Evolutionary conservation across 345 rosid species (phyloP).

Genomic region (Turritis glabra): DNA sequence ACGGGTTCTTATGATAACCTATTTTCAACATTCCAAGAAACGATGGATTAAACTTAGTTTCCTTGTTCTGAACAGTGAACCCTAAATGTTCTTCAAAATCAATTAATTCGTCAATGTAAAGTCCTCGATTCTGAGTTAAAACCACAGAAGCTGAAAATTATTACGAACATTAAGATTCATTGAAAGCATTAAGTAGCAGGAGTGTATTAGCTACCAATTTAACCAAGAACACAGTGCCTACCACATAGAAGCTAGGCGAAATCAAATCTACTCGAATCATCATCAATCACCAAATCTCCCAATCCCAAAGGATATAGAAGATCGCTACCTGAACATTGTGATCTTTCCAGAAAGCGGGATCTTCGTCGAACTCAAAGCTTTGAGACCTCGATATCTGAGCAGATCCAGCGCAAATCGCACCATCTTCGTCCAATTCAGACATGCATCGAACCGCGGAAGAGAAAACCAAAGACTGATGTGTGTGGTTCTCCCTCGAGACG

Average conservation of each 20-base stretch:
- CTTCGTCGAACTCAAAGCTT: slow-evolving; percentile 77
- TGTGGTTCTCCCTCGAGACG: slow-evolving; percentile 41
- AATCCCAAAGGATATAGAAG: neutral
- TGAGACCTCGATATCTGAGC: slow-evolving; percentile 44
- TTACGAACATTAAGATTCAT: neutral
- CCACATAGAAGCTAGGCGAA: neutral
- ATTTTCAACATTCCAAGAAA: slow-evolving; percentile 8
- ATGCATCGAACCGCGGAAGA: slow-evolving; percentile 47
- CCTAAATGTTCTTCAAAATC: neutral
- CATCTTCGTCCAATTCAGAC: slow-evolving; percentile 47
- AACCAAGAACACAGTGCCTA: neutral
- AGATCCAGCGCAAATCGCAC: slow-evolving; percentile 19
- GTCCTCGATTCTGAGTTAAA: neutral
- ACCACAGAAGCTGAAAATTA: neutral
- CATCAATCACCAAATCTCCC: neutral
- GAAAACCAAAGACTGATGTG: slow-evolving; percentile 34
- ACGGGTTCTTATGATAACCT: slow-evolving; percentile 92
- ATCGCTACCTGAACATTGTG: slow-evolving; percentile 83
- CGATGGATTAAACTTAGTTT: neutral
- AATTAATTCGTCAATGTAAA: neutral
- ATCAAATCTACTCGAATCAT: neutral
- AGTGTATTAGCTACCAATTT: neutral
- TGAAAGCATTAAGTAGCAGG: neutral
- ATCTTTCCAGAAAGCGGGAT: slow-evolving; percentile 94
- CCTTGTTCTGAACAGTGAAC: too few species aligned